Percentiles rank a stretch among this genome's conserved stretches.
phyloP scores from a whole-genome alignment of 139 green algal genomes.

The Asterochloris sp. region DNA sequence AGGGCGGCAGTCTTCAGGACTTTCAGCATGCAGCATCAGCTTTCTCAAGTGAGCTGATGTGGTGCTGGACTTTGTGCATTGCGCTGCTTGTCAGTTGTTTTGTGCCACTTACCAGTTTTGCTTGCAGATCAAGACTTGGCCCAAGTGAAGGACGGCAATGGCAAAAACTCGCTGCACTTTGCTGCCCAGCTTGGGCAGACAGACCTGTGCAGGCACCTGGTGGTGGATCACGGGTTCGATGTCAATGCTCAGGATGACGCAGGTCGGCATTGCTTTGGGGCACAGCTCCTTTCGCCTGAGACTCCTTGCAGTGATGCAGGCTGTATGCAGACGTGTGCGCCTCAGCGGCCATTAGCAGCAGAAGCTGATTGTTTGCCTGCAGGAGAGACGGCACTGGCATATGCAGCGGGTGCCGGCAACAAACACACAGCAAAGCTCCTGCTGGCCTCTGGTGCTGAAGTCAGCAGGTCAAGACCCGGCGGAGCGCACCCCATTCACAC shows the following conservation, averaged over 20 bases:
- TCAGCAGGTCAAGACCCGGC: background rate
- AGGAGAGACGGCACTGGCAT: constrained; percentile 28
- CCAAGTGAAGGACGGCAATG: constrained; percentile 5
- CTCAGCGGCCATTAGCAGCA: no score
- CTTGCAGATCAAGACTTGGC: background rate
- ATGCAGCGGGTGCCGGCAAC: constrained; percentile 22
- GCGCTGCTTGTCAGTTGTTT: no score
- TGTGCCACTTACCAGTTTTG: no score
- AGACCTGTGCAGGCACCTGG: constrained; percentile 2
- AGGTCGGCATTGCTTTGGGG: background rate
- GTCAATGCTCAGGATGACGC: constrained; percentile 1
- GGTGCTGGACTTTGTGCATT: no score
- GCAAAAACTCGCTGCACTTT: constrained; percentile 11
- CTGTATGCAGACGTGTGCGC: background rate
- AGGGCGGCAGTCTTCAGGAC: background rate
- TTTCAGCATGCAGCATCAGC: background rate
- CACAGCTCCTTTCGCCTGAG: background rate
- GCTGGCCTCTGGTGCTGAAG: constrained; percentile 15
- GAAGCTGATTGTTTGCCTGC: background rate
- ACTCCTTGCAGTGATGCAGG: background rate
- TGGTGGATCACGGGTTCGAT: constrained; percentile 6
- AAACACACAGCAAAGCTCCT: constrained; percentile 1
- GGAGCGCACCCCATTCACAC: constrained; percentile 25
- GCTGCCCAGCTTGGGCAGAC: constrained; percentile 11
- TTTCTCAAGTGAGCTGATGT: background rate